Evolutionary conservation across 257 asterid genomes (phyloP), one percentile per base, ranked within the genome.

Genomic region (Leptodermis oblonga): DNA sequence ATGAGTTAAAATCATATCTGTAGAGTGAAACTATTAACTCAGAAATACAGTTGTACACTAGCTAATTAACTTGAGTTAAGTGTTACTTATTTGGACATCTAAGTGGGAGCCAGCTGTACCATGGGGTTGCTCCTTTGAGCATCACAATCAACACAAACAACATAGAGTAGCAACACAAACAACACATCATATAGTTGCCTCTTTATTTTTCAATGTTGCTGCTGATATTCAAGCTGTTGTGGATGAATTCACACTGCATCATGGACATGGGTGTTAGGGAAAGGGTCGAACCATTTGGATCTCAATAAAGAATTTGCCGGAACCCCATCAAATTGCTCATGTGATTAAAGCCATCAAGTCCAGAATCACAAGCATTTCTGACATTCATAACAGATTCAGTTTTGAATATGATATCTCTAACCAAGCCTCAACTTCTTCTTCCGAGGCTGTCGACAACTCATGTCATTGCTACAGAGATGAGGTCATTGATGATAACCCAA

Each of bases 231-330:
- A n/a, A n/a, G n/a, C n/a, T n/a, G n/a, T 62, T 34, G 31, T 62
- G 14, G 67, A 62, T 36, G 67, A 62, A 62, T 62, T 62, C 7
- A 37, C 34, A 30, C 30, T 62, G 49, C 30, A 30, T 15, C 67
- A 11, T 37, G n/a, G n/a, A n/a, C n/a, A n/a, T n/a, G 67, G 67
- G 5, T n/a, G 18, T 36, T n/a, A 0, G 30, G 42, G 26, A 12
- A 42, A 60, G 0, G 28, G 4, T 15, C 65, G 26, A 15, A 60
- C 5, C 14, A 15, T 31, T 33, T 17, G 30, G 12, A 18, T 15
- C 43, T 60, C 65, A 7, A 5, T 9, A 6, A 34, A 15, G 26
- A 60, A 17, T 5, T 31, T 60, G 4, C 65, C 2, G 30, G 65
- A 42, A 30, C 45, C 22, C 14, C 45, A 33, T 60, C 37, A 13